Percentiles rank a stretch among this genome's conserved stretches.
Conservation (phyloP, 1,284 basidiomycete genomes). For the Tilletia horrida region DNA sequence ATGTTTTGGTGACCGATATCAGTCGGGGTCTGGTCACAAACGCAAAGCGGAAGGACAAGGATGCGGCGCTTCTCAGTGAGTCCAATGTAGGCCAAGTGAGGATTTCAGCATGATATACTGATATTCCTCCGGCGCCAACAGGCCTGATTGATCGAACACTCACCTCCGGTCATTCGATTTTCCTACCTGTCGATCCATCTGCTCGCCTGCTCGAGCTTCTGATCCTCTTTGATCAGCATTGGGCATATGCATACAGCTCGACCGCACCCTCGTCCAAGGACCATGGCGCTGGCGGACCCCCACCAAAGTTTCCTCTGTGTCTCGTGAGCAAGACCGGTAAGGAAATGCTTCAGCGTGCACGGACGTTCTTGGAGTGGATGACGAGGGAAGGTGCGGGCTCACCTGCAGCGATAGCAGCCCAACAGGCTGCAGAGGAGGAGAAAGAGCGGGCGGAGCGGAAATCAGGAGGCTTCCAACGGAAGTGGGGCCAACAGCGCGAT, state of each 20-base stretch:
- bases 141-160: constrained; percentile 75
- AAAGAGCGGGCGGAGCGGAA: constrained; percentile 11
- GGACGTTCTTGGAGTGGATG: constrained; percentile 99
- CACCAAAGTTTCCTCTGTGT: constrained; percentile 64
- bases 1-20: constrained; percentile 84
- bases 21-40: constrained; percentile 73
- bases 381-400: constrained; percentile 72
- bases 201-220: constrained; percentile 89
- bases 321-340: constrained; percentile 82
- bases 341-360: constrained; percentile 89
- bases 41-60: constrained; percentile 83
- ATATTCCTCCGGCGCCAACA: neutral
- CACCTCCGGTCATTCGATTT: constrained; percentile 73
- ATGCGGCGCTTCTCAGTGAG: constrained; percentile 71
- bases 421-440: constrained; percentile 27
- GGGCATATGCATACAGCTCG: constrained; percentile 76
- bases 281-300: constrained; percentile 33
- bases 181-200: constrained; percentile 89
- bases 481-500: constrained; percentile 8
- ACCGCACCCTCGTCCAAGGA: constrained; percentile 71
- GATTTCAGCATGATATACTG: neutral
- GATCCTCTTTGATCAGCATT: constrained; percentile 93
- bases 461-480: neutral
- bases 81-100: neutral
- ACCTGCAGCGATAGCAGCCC: constrained; percentile 5